Evolutionary conservation across 2,329 filamentous ascomycete genomes (phyloP), one percentile per base, ranked within the genome.

Genomic region (Ploettnerulaceae sp.): DNA sequence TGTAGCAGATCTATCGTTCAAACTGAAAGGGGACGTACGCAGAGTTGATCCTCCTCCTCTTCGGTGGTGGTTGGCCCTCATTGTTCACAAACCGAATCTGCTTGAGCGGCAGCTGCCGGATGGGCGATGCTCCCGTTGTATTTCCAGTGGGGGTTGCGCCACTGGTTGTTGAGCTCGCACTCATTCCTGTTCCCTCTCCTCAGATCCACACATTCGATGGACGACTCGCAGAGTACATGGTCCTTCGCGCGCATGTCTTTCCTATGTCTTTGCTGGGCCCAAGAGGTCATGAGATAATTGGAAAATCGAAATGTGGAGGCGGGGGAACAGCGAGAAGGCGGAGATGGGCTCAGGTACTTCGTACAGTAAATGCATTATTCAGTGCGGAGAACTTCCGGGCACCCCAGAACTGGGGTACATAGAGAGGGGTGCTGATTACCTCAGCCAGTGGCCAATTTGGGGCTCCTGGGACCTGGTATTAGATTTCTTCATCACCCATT

Each of bases 31-130:
- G 24, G 9, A 75, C 81, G 67, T 74, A 86, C 79, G 86, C 86
- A 60, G 86, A 83, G 68, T 83, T 88, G 61, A 91, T 86, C 59
- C 86, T 76, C 62, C 86, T 77, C 58, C 86, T 75, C 67, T 90
- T 91, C 20, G 84, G 83, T 52, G 86, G 85, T 38, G 86, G 86
- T 55, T 87, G 84, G 52, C 86, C 86, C 67, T 89, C 84, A 60
- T 83, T 89, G 55, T 88, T 86, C 58, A 91, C 86, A 65, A 90
- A 91, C 58, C 86, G 83, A 57, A 88, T 86, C 64, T 77, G 75
- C 65, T 77, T 80, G 47, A 69, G 74, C 35, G 70, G 65, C 48
- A 45, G 50, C 17, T 51, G 49, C 17, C 47, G 51, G 9, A 25
- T 25, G 17, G 47, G 34, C 35, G 51, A 50, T 8, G 33, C 26